Percentiles rank a stretch among this genome's conserved stretches.
These are phyloP conservation scores for Arabidopsis arenosa DNA, from an alignment of 345 rosid genomes.

Conservation along the genomic window DNA sequence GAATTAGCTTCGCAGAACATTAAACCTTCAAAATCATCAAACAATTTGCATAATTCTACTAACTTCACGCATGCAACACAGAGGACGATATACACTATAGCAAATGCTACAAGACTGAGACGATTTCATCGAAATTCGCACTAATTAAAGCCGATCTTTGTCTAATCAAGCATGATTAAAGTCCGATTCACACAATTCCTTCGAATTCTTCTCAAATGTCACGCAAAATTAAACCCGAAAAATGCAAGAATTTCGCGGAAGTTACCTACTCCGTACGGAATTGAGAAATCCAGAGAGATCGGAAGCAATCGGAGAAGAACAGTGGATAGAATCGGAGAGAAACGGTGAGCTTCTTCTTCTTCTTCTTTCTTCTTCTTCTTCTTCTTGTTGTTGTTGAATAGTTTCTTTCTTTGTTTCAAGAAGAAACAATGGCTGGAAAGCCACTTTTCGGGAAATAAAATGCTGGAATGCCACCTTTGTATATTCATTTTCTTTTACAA, in stretches of 20 bases:
- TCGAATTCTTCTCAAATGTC: constrained; percentile 1
- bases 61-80: constrained; percentile 1
- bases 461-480: no score
- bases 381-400: neutral
- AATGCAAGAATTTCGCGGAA: neutral
- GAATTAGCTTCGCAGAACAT: constrained; percentile 24
- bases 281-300: constrained; percentile 25
- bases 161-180: constrained; percentile 8
- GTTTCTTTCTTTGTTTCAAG: neutral
- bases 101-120: neutral
- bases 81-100: neutral
- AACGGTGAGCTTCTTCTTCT: constrained; percentile 12
- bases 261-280: neutral
- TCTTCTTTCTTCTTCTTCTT: constrained; percentile 1
- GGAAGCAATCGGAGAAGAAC: constrained; percentile 25
- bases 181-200: neutral
- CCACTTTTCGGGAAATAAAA: no score
- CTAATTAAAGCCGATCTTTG: constrained; percentile 10
- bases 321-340: constrained; percentile 10
- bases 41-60: neutral
- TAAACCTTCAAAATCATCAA: neutral
- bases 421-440: no score
- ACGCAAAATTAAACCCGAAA: neutral
- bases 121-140: neutral
- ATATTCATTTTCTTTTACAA: no score